Evolutionary conservation across 2,329 filamentous ascomycete species (phyloP).

Genomic region (Endoconidiophora polonica): DNA sequence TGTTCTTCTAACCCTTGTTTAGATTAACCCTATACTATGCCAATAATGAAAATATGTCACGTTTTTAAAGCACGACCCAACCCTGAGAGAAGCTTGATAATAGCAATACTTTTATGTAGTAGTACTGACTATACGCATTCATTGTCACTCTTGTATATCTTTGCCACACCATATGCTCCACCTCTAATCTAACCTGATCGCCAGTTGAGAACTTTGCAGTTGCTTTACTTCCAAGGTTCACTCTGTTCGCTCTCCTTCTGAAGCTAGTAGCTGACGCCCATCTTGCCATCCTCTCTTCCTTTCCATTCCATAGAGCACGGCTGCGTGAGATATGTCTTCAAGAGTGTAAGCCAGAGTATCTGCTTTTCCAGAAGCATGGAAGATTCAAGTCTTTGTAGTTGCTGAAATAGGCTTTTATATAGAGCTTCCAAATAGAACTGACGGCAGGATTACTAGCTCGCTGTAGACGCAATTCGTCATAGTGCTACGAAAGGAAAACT

Average conservation of each 20-base stretch:
- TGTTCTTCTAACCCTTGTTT: no score
- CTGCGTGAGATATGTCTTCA: slow-evolving; percentile 53
- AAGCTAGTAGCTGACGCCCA: slow-evolving; percentile 79
- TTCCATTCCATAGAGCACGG: slow-evolving; percentile 55
- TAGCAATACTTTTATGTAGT: no score
- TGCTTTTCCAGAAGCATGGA: slow-evolving; percentile 32
- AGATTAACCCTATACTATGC: no score
- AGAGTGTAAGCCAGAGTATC: slow-evolving; percentile 75
- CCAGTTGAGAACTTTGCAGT: slow-evolving; percentile 60
- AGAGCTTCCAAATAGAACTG: slow-evolving; percentile 45
- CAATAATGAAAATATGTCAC: no score
- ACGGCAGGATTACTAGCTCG: slow-evolving; percentile 30
- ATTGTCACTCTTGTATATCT: background rate
- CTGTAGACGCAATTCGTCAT: slow-evolving; percentile 31
- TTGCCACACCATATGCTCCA: slow-evolving; percentile 53
- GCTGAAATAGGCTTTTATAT: slow-evolving; percentile 74
- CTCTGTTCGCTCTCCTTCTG: slow-evolving; percentile 50
- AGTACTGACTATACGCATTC: slow-evolving; percentile 13
- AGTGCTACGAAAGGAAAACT: slow-evolving; percentile 45
- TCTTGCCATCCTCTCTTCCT: slow-evolving; percentile 62
- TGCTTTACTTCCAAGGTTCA: slow-evolving; percentile 67
- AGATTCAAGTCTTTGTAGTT: slow-evolving; percentile 40
- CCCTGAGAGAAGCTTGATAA: no score
- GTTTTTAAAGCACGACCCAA: no score
- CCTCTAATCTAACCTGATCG: slow-evolving; percentile 58